phyloP scores from a whole-genome alignment of 2,329 filamentous ascomycete genomes.

The Xylaria sp. region DNA sequence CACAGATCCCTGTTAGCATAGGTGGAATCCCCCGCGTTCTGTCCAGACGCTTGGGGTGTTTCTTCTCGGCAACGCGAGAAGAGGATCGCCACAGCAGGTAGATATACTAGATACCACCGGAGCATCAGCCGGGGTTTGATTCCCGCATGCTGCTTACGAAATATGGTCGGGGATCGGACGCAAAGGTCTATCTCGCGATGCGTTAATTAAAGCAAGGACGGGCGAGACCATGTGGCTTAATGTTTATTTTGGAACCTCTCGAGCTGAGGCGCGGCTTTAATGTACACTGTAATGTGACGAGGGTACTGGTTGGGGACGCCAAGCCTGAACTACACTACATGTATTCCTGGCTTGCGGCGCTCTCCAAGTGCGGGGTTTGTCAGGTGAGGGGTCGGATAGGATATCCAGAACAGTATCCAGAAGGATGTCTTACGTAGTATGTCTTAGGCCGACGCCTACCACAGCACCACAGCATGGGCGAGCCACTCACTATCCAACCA shows the following conservation, averaged over 20 bases:
- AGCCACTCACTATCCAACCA: no score
- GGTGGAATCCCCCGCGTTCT: conserved; percentile 34
- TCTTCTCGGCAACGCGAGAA: conserved; percentile 29
- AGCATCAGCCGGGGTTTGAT: conserved; percentile 8
- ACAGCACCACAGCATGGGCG: background rate
- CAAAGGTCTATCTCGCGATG: background rate
- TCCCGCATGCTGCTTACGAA: conserved; percentile 7
- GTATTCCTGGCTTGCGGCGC: conserved; percentile 14
- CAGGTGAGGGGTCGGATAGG: conserved; percentile 31
- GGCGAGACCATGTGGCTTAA: conserved; percentile 17
- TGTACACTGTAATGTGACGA: conserved; percentile 5
- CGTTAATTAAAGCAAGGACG: conserved; percentile 22
- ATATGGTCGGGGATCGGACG: conserved; percentile 1
- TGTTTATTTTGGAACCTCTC: background rate
- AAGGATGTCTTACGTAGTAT: background rate
- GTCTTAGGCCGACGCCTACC: conserved; percentile 10
- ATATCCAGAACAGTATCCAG: conserved; percentile 6
- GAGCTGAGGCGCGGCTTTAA: conserved; percentile 24
- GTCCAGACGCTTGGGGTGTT: conserved; percentile 23
- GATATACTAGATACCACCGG: background rate
- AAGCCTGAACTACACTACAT: conserved; percentile 20
- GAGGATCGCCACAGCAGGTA: background rate
- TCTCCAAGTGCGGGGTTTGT: conserved; percentile 34
- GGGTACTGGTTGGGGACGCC: conserved; percentile 23
- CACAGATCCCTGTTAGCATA: conserved; percentile 18